Base-by-base conservation (phyloP, 129 eudicot species). In the Pulicaria dysenterica region DNA sequence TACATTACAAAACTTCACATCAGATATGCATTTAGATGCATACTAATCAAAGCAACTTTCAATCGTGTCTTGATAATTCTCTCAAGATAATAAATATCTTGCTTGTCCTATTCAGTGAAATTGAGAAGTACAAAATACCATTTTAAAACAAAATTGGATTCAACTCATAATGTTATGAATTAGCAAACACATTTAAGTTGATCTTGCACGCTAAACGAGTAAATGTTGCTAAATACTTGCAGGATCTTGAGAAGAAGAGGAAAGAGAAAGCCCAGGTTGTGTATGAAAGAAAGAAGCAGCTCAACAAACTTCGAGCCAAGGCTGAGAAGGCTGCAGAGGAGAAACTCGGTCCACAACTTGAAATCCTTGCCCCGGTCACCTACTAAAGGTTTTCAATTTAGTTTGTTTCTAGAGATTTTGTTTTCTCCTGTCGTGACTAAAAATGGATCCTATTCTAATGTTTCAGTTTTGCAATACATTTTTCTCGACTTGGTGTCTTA, bases 231-330 rank as follows among this genome's bases (percentile, higher is more conserved):
- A n/a, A 5, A 3, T 38, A 16, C 34, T 17, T 75, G 69, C 72
- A 92, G 97, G 96, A 92, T 72, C 85, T 92, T 53, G 96, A 92
- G 80, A 84, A 79, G 74, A 92, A 92, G 96, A 89, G 97, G 58
- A 92, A 88, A 64, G 96, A 89, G 31, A 86, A 87, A 9, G 84
- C 94, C 15, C 96, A 89, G 60, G 79, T 63, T 2, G 86, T 76
- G 7, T 90, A 90, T 41, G 90, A 90, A 73, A 90, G 83, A 84
- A 89, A 84, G 96, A 89, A 89, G 81, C 90, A 88, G 79, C 73
- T 91, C 68, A 86, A 73, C 45, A 92, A 83, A 54, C 50, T 89
- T 70, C 83, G 86, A 54, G 81, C 76, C 14, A 85, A 89, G 78
- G 96, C 96, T 1, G 98, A 86, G 84, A 87, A 87, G 79, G 71